Evolutionary conservation across 768 basidiomycete species (phyloP).

Genomic region (Mycena rosella): DNA sequence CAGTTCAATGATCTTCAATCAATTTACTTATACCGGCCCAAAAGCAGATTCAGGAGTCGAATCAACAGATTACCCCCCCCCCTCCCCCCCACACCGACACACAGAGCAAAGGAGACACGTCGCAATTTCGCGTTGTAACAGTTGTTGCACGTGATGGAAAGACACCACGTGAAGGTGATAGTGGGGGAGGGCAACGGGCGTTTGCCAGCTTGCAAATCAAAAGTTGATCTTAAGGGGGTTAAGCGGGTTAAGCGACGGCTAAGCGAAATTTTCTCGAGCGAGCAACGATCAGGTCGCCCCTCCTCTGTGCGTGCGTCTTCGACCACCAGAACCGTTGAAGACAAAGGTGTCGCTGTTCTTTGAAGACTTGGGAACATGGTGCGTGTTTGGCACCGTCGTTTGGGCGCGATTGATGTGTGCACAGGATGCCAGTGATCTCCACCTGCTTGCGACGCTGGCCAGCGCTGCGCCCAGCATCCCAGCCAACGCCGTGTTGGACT

Average conservation of each 20-base stretch:
- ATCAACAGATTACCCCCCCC: no score
- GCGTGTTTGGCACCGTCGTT: not conserved
- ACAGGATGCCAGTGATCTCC: conserved; percentile 13
- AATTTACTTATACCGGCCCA: no score
- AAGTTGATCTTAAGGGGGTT: not conserved
- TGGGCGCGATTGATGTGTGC: conserved; percentile 8
- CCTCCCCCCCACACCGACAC: no score
- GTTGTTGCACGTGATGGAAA: no score
- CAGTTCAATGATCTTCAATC: no score
- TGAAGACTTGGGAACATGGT: conserved; percentile 10
- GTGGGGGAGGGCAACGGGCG: no score
- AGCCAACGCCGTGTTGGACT: not conserved
- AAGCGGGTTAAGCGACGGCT: not conserved
- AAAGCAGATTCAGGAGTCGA: no score
- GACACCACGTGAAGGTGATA: no score
- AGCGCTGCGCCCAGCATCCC: conserved; percentile 7
- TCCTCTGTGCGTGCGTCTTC: conserved; percentile 6
- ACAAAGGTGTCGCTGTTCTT: conserved; percentile 2
- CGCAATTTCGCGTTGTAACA: no score
- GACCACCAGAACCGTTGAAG: conserved; percentile 6
- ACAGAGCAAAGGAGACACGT: no score
- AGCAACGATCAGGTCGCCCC: not conserved
- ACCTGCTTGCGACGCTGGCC: conserved; percentile 18
- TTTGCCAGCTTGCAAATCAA: no score
- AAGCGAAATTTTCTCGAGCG: conserved; percentile 8